Evolutionary conservation across 78 protist genomes (phyloP).

Genomic region (Pigoraptor vietnamica): DNA sequence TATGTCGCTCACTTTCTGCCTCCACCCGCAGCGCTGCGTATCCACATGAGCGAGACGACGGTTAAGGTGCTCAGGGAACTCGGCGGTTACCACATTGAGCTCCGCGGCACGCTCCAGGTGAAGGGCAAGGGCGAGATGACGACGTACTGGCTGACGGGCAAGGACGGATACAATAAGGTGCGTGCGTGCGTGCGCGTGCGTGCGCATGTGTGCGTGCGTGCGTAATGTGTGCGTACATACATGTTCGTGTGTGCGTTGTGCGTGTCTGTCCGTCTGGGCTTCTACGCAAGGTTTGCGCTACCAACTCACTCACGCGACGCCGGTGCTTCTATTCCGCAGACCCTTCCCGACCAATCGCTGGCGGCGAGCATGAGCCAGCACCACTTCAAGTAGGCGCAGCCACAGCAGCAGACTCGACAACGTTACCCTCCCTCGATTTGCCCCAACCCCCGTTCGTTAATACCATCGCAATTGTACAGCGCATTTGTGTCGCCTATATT

Average conservation of each 20-base stretch:
- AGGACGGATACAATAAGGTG: not conserved
- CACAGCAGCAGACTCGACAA: too few species aligned
- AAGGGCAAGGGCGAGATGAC: not conserved
- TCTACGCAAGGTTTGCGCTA: too few species aligned
- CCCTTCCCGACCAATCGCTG: not conserved
- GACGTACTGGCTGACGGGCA: not conserved
- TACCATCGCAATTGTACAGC: too few species aligned
- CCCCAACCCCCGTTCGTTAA: too few species aligned
- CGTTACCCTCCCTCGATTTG: too few species aligned
- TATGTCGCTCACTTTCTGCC: not conserved
- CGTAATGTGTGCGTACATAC: not conserved
- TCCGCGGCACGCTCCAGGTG: not conserved
- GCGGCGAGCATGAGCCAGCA: not conserved
- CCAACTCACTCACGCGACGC: too few species aligned
- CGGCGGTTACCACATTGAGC: not conserved
- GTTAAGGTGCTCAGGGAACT: not conserved
- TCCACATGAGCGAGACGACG: not conserved
- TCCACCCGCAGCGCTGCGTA: not conserved
- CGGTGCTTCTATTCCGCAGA: not conserved
- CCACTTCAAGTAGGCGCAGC: not conserved
- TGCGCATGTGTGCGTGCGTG: not conserved
- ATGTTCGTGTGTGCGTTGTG: not conserved
- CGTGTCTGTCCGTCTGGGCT: not conserved
- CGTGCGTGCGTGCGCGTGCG: not conserved
- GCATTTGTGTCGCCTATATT: too few species aligned